Evolutionary conservation across 371 early-diverging fungal genomes (phyloP).

Genomic region (Lichtheimia ornata): DNA sequence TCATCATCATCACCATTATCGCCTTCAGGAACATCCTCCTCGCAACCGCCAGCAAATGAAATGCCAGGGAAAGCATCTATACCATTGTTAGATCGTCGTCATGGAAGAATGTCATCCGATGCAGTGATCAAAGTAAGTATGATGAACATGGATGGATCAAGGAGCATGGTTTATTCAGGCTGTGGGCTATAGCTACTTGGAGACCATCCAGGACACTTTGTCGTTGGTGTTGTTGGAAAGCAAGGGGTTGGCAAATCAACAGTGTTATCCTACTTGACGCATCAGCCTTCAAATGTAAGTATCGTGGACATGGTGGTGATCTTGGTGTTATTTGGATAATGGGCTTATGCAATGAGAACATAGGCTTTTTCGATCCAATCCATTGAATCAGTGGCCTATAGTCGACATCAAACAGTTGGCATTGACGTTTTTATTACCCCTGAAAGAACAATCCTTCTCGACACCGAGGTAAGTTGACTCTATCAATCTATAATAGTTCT

Average conservation of each 20-base stretch:
- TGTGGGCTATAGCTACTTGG: constrained; percentile 37
- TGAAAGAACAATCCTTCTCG: constrained; percentile 70
- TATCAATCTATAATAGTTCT: neutral
- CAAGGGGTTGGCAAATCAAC: constrained; percentile 77
- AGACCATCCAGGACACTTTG: constrained; percentile 79
- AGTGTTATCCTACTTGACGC: constrained; percentile 62
- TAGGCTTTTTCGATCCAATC: constrained; percentile 7
- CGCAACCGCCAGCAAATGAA: constrained; percentile 6
- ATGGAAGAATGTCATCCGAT: constrained; percentile 6
- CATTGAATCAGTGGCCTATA: constrained; percentile 13
- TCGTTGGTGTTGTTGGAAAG: constrained; percentile 72
- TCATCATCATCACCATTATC: constrained; percentile 5
- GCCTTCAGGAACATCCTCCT: neutral
- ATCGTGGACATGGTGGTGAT: neutral
- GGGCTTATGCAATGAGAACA: neutral
- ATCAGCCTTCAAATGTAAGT: constrained; percentile 30
- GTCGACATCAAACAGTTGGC: constrained; percentile 62
- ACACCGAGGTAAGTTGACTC: constrained; percentile 53
- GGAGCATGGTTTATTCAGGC: neutral
- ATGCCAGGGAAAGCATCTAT: neutral
- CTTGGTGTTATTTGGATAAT: neutral
- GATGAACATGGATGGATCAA: neutral
- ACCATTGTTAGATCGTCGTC: constrained; percentile 5
- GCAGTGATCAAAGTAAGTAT: neutral
- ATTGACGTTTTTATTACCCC: constrained; percentile 75